phyloP scores from a whole-genome alignment of 148 eudicot species.

The Silene uniflora region DNA sequence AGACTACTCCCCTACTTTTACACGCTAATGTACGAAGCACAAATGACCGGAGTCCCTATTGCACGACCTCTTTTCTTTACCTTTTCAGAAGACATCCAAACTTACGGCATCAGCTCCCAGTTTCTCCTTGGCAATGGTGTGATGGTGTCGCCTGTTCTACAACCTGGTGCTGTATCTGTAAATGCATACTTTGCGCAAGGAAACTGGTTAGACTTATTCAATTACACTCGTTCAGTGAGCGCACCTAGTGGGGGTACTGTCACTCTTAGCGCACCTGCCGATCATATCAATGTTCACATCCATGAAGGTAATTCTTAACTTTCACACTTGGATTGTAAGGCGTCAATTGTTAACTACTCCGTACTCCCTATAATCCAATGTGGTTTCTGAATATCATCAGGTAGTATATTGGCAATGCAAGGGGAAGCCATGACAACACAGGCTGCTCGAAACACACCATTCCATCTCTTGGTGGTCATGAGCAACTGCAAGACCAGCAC shows the following conservation, averaged over 20 bases:
- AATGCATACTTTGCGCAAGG: conserved; percentile 44
- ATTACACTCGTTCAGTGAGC: conserved; percentile 36
- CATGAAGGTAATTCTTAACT: conserved; percentile 37
- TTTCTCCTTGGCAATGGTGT: conserved; percentile 51
- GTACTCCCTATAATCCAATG: too few relatives aligned
- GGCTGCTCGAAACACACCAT: conserved; percentile 45
- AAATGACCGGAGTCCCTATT: conserved; percentile 40
- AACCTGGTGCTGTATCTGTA: conserved; percentile 29
- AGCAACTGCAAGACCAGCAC: conserved; percentile 18
- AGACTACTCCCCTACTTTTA: conserved; percentile 52
- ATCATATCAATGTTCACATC: conserved; percentile 47
- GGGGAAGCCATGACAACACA: conserved; percentile 43
- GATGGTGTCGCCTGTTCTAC: conserved; percentile 51
- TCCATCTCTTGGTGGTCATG: conserved; percentile 44
- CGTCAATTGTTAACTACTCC: too few relatives aligned
- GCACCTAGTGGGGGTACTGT: conserved; percentile 23
- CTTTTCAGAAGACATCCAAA: conserved; percentile 35
- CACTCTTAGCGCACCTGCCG: conserved; percentile 35
- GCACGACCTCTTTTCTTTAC: conserved; percentile 56
- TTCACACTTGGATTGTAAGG: too few relatives aligned
- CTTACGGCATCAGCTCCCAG: conserved; percentile 40
- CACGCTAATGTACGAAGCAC: conserved; percentile 53
- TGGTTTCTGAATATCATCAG: conserved; percentile 15
- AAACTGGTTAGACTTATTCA: conserved; percentile 49
- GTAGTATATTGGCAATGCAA: conserved; percentile 50